These are phyloP conservation scores for Exophiala sp. DNA, from an alignment of 2,329 filamentous ascomycete genomes.

Conservation along the genomic window DNA sequence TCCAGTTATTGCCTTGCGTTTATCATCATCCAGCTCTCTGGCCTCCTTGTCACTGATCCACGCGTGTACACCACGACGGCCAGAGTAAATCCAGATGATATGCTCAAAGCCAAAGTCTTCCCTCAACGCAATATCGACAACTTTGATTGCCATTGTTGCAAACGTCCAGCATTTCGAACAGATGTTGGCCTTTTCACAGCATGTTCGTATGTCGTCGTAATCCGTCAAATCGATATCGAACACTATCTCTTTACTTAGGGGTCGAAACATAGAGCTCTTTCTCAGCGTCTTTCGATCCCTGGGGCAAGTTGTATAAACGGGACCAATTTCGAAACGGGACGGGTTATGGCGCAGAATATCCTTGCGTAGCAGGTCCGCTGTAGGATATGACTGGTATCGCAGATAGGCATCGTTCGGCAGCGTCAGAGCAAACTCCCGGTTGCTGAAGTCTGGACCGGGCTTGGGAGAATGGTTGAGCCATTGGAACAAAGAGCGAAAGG, in stretches of 20 bases:
- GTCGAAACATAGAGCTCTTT: slow-evolving; percentile 74
- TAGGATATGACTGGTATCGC: slow-evolving; percentile 76
- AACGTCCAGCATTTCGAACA: slow-evolving; percentile 94
- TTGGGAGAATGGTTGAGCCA: slow-evolving; percentile 93
- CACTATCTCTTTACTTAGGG: slow-evolving; percentile 86
- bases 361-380: slow-evolving; percentile 71
- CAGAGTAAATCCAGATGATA: slow-evolving; percentile 98
- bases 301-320: slow-evolving; percentile 91
- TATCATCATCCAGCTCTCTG: slow-evolving; percentile 75
- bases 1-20: slow-evolving; percentile 74
- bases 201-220: slow-evolving; percentile 94
- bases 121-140: slow-evolving; percentile 76
- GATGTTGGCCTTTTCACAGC: slow-evolving; percentile 88
- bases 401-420: slow-evolving; percentile 88
- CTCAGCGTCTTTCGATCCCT: slow-evolving; percentile 83
- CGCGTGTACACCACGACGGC: slow-evolving; percentile 90
- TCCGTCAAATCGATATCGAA: slow-evolving; percentile 99
- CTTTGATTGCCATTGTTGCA: slow-evolving; percentile 95
- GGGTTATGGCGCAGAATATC: slow-evolving; percentile 84
- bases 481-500: slow-evolving; percentile 89
- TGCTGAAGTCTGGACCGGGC: slow-evolving; percentile 79
- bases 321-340: slow-evolving; percentile 94
- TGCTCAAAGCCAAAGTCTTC: slow-evolving; percentile 97
- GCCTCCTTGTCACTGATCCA: slow-evolving; percentile 95
- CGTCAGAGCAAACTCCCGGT: slow-evolving; percentile 94